Conservation (phyloP, 495 filamentous ascomycete species). For the Sabuloglossum arenarium region DNA sequence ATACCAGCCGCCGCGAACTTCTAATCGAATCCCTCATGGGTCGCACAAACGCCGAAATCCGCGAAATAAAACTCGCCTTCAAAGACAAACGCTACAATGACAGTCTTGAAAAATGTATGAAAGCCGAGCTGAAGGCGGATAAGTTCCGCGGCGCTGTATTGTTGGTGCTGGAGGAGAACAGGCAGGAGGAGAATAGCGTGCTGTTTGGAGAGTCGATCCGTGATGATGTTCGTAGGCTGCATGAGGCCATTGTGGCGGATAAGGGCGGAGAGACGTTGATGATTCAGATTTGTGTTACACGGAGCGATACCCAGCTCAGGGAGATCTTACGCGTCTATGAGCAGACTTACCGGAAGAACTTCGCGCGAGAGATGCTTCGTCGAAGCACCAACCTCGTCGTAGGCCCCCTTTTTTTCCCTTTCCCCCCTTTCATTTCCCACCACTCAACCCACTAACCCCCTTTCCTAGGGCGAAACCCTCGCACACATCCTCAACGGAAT, state of each 20-base stretch:
- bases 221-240: constrained; percentile 12
- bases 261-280: constrained; percentile 82
- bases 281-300: constrained; percentile 61
- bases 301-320: constrained; percentile 36
- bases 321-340: constrained; percentile 26
- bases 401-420: constrained; percentile 1
- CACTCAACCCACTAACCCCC: neutral
- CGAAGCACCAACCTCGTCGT: constrained; percentile 6
- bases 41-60: constrained; percentile 63
- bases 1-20: constrained; percentile 62
- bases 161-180: constrained; percentile 55
- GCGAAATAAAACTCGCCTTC: constrained; percentile 84
- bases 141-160: constrained; percentile 88
- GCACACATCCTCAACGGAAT: constrained; percentile 93
- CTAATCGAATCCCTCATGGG: constrained; percentile 89
- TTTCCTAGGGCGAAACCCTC: constrained; percentile 68
- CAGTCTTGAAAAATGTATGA: constrained; percentile 66
- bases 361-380: constrained; percentile 5
- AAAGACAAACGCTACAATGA: constrained; percentile 81
- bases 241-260: constrained; percentile 36
- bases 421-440: neutral
- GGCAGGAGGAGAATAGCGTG: constrained; percentile 54
- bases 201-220: constrained; percentile 18
- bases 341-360: constrained; percentile 4
- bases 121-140: constrained; percentile 74